Evolutionary conservation across 176 grass and related monocot genomes (phyloP).

Genomic region (Oryza officinalis): DNA sequence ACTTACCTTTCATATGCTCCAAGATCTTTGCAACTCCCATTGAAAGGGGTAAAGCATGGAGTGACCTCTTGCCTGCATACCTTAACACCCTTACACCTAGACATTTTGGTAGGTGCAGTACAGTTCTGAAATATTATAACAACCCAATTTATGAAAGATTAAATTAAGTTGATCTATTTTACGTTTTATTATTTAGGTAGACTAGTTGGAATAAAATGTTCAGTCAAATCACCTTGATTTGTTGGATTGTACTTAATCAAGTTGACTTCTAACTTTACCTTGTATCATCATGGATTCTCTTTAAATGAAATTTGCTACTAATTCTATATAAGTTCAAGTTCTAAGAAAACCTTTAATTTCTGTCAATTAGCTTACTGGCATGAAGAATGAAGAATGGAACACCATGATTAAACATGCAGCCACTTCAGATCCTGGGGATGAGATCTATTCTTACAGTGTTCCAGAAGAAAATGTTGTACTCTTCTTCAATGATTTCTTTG

Average conservation of each 20-base stretch:
- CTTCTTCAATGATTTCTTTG: constrained; percentile 33
- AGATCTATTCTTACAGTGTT: not conserved
- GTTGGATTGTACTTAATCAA: not conserved
- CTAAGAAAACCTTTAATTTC: not conserved
- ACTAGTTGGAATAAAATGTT: not conserved
- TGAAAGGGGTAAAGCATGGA: not conserved
- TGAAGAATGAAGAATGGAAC: constrained; percentile 6
- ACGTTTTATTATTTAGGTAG: not conserved
- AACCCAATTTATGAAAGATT: not conserved
- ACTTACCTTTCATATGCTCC: not conserved
- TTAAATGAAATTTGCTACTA: not conserved
- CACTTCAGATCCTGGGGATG: not conserved
- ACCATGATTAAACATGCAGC: constrained; percentile 15
- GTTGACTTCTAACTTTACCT: not conserved
- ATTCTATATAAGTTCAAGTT: not conserved
- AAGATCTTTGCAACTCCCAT: not conserved
- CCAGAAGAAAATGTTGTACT: not conserved
- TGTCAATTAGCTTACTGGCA: constrained; percentile 13
- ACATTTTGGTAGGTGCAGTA: not conserved
- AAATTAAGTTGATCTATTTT: not conserved
- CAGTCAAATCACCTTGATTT: not conserved
- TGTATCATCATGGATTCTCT: not conserved
- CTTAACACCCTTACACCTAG: not conserved
- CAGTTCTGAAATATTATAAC: not conserved
- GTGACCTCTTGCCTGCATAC: not conserved